Evolutionary conservation across 1,284 basidiomycete species (phyloP).

Genomic region (Earliella scabrosa): DNA sequence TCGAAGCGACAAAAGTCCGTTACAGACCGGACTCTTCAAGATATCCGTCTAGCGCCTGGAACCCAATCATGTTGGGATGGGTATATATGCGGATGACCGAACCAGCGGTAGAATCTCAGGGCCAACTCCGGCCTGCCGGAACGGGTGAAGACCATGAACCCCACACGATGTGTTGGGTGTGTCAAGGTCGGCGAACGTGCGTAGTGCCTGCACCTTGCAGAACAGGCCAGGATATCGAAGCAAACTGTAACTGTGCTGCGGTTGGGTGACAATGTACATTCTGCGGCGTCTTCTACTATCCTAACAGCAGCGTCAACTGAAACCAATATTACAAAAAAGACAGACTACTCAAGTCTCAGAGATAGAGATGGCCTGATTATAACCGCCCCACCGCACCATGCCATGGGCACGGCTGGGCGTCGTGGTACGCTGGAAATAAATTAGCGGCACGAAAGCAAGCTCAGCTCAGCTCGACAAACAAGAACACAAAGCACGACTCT

Average conservation of each 20-base stretch:
- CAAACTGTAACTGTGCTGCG: not conserved
- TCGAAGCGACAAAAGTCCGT: no score
- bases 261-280: not conserved
- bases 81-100: no score
- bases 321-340: not conserved
- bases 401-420: not conserved
- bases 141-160: no score
- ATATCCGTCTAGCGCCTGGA: no score
- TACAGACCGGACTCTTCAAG: no score
- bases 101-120: no score
- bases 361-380: no score
- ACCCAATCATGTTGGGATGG: no score
- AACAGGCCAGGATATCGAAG: not conserved
- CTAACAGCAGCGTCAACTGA: not conserved
- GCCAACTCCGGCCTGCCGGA: no score
- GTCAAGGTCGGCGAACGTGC: no score
- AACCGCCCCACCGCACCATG: not conserved
- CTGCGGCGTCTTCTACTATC: not conserved
- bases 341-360: not conserved
- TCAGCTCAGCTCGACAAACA: not conserved
- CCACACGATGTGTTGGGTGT: no score
- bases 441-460: slow-evolving; percentile 1
- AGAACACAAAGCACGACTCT: not conserved
- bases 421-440: not conserved
- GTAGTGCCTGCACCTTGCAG: not conserved